Percentiles rank a stretch among this genome's conserved stretches.
phyloP scores from a whole-genome alignment of 495 filamentous ascomycete species.

The Podospora sp. region DNA sequence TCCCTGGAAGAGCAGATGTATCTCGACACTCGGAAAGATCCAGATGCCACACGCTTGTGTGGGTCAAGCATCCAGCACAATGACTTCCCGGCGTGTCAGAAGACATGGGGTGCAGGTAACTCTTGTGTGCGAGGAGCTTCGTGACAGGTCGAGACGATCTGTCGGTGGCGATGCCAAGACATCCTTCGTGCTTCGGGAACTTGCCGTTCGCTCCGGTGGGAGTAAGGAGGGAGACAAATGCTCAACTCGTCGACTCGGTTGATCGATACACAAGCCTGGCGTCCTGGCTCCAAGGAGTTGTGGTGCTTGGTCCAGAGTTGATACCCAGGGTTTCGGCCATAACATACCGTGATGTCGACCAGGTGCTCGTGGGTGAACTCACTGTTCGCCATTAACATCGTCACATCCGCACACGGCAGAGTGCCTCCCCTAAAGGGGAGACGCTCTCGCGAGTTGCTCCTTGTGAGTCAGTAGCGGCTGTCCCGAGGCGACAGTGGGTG shows the following conservation, averaged over 20 bases:
- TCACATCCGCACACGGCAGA: not conserved
- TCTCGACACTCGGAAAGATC: constrained; percentile 1
- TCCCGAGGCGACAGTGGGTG: not conserved
- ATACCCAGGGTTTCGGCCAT: not conserved
- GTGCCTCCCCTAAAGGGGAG: not conserved
- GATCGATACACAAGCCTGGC: not conserved
- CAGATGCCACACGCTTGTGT: constrained; percentile 5
- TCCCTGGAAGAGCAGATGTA: not conserved
- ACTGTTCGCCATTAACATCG: not conserved
- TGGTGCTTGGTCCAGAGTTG: not conserved
- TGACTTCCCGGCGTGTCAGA: not conserved
- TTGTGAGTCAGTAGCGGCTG: not conserved
- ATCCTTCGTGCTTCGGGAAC: not conserved
- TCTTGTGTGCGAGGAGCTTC: not conserved
- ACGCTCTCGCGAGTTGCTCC: not conserved
- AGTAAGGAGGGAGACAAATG: not conserved
- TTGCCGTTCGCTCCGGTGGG: not conserved
- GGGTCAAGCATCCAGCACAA: not conserved
- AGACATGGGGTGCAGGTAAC: constrained; percentile 10
- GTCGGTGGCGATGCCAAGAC: not conserved
- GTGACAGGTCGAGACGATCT: not conserved
- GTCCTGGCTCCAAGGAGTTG: not conserved
- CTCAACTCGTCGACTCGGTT: not conserved
- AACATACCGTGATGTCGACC: not conserved
- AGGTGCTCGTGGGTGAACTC: not conserved